phyloP scores from a whole-genome alignment of 306 rosid genomes.

The Carpinus viminea region DNA sequence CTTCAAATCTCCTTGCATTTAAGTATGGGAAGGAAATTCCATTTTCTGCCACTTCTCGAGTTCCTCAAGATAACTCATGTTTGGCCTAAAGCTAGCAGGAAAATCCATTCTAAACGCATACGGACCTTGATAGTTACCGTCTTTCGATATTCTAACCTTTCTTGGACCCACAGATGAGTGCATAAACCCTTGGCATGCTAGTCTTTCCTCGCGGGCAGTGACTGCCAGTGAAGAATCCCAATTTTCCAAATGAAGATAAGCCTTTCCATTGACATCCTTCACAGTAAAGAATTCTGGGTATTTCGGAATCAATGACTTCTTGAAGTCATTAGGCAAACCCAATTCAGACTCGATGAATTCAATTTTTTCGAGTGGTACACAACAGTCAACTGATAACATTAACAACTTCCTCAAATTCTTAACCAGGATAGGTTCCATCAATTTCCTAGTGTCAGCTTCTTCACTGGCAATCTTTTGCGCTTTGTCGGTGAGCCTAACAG shows the following conservation, averaged over 20 bases:
- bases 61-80: constrained; percentile 60
- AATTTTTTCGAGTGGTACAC: constrained; percentile 56
- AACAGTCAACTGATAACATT: constrained; percentile 73
- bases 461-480: constrained; percentile 55
- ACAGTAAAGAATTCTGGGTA: constrained; percentile 64
- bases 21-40: constrained; percentile 85
- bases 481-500: constrained; percentile 48
- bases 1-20: constrained; percentile 74
- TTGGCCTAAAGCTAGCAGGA: constrained; percentile 75
- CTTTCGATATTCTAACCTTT: constrained; percentile 65
- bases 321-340: constrained; percentile 60
- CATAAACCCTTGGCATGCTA: constrained; percentile 39
- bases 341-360: constrained; percentile 57
- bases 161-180: constrained; percentile 27
- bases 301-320: constrained; percentile 47
- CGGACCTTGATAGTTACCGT: constrained; percentile 65
- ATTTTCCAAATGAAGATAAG: constrained; percentile 60
- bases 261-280: constrained; percentile 46
- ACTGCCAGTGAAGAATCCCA: constrained; percentile 77
- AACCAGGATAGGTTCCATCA: constrained; percentile 78
- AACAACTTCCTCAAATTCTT: constrained; percentile 62
- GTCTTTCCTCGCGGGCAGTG: constrained; percentile 56
- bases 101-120: constrained; percentile 62
- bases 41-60: constrained; percentile 76
- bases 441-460: constrained; percentile 44